These are phyloP conservation scores for Volvox africanus DNA, from an alignment of 139 green algal genomes.

Conservation along the genomic window DNA sequence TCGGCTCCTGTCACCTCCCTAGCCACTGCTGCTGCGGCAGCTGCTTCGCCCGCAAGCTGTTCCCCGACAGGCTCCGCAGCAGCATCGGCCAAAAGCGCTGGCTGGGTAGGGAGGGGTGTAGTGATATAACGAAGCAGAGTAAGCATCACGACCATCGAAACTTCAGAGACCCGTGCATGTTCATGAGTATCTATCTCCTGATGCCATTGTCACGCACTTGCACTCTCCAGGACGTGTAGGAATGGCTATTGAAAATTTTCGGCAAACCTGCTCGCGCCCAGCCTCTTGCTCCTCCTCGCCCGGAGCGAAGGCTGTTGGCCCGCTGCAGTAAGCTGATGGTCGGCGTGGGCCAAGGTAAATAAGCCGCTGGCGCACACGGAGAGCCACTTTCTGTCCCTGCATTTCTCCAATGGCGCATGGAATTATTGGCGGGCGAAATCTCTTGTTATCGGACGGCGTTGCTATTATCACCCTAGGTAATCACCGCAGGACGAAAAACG, in stretches of 20 bases:
- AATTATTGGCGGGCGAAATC: neutral
- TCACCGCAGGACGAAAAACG: too few relatives aligned
- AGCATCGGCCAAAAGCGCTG: neutral
- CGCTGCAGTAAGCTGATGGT: conserved; percentile 35
- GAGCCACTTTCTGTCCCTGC: conserved; percentile 60
- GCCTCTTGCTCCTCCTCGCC: neutral
- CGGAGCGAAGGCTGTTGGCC: neutral
- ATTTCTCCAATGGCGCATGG: neutral
- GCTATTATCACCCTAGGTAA: too few relatives aligned
- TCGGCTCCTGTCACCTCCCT: neutral
- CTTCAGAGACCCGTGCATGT: too few relatives aligned
- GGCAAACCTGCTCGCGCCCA: neutral
- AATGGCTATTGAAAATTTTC: too few relatives aligned
- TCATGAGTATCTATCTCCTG: too few relatives aligned
- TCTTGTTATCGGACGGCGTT: too few relatives aligned
- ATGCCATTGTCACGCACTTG: too few relatives aligned
- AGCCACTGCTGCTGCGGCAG: neutral
- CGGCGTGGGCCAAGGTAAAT: conserved; percentile 58
- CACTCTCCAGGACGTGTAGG: too few relatives aligned
- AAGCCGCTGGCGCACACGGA: conserved; percentile 76
- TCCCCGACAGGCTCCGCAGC: neutral
- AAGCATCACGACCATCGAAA: too few relatives aligned
- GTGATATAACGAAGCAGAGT: too few relatives aligned
- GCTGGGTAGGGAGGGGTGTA: neutral
- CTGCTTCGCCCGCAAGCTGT: neutral